Evolutionary conservation across 129 eudicot genomes (phyloP).

Genomic region (Centaurea solstitialis): DNA sequence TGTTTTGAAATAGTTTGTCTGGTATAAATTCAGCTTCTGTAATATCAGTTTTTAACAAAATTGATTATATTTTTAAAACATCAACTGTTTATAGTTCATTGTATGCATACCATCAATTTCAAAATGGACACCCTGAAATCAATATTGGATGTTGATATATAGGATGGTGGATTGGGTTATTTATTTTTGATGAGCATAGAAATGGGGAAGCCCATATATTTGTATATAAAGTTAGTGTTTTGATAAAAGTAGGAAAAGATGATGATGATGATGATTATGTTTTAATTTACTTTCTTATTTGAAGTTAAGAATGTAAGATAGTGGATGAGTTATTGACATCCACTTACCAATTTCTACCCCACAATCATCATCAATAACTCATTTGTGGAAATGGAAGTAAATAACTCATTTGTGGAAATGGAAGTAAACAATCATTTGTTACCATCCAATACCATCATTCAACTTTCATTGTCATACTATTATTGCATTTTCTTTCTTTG

Average conservation of each 20-base stretch:
- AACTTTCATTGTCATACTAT: background rate
- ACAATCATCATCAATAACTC: conserved; percentile 19
- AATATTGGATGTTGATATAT: too few relatives aligned
- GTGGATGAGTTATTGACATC: conserved; percentile 26
- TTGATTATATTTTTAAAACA: too few relatives aligned
- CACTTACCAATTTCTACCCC: conserved; percentile 19
- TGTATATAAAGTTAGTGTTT: background rate
- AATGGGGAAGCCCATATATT: background rate
- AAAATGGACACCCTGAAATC: background rate
- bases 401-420: conserved; percentile 17
- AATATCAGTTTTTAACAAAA: background rate
- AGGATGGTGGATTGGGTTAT: background rate
- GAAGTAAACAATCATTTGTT: conserved; percentile 16
- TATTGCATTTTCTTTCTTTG: background rate
- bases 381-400: conserved; percentile 1
- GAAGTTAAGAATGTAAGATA: background rate
- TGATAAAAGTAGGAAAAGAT: background rate
- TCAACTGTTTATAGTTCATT: too few relatives aligned
- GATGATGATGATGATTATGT: background rate
- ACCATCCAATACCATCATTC: background rate
- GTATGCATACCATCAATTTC: background rate
- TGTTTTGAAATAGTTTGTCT: background rate
- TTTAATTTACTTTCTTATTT: background rate
- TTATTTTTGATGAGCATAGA: too few relatives aligned
- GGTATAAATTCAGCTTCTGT: background rate